These are phyloP conservation scores for Pisolithus tinctorius DNA, from an alignment of 768 basidiomycete genomes.

Conservation along the genomic window DNA sequence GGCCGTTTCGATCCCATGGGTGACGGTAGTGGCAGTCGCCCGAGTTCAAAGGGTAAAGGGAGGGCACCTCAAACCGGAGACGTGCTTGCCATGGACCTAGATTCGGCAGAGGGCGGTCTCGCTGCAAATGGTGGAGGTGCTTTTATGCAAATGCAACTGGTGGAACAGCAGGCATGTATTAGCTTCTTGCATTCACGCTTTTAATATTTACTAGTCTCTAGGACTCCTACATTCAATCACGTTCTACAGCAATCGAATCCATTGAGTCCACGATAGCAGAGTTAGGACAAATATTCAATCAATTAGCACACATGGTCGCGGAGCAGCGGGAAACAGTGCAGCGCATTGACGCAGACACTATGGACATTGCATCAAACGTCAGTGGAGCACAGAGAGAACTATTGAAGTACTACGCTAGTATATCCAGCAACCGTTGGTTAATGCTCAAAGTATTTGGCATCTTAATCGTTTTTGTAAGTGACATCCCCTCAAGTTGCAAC, in stretches of 20 bases:
- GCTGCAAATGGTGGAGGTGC: conserved; percentile 51
- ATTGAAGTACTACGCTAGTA: conserved; percentile 89
- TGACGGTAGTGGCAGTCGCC: conserved; percentile 56
- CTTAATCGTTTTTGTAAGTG: conserved; percentile 90
- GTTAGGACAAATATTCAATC: conserved; percentile 94
- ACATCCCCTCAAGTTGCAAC: background rate
- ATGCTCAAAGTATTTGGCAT: conserved; percentile 98
- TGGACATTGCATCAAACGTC: conserved; percentile 95
- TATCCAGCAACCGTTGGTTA: conserved; percentile 93
- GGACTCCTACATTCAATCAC: conserved; percentile 93
- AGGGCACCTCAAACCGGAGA: conserved; percentile 64
- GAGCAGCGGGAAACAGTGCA: conserved; percentile 98
- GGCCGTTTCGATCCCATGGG: conserved; percentile 69
- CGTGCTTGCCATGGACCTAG: conserved; percentile 85
- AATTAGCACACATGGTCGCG: conserved; percentile 95
- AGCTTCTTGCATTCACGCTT: conserved; percentile 2
- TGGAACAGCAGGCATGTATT: conserved; percentile 82
- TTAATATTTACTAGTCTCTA: conserved; percentile 27
- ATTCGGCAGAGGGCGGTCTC: conserved; percentile 68
- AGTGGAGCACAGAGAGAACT: conserved; percentile 87
- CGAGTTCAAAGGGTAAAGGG: conserved; percentile 60
- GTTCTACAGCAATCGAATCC: conserved; percentile 95
- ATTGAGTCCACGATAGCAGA: conserved; percentile 99
- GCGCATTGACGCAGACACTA: conserved; percentile 94
- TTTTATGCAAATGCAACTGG: conserved; percentile 91